These are phyloP conservation scores for Melanomma pulvis-pyrius DNA, from an alignment of 495 filamentous ascomycete genomes.

Conservation along the genomic window DNA sequence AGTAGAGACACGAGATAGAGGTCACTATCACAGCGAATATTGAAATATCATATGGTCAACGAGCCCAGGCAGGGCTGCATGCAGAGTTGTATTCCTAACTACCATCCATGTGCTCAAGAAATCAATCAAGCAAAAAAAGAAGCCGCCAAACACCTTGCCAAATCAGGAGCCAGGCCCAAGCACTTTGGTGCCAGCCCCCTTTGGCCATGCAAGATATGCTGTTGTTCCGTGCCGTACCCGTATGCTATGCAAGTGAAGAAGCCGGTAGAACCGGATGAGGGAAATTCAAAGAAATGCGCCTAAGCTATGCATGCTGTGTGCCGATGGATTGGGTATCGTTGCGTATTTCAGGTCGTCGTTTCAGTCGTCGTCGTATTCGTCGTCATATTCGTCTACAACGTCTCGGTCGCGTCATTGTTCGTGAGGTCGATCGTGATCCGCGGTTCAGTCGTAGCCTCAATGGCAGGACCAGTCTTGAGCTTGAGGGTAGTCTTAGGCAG, in stretches of 20 bases:
- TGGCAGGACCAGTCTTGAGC: too few species aligned
- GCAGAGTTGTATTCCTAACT: neutral
- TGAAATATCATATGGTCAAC: neutral
- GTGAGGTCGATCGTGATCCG: neutral
- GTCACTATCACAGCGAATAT: neutral
- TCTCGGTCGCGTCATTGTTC: too few species aligned
- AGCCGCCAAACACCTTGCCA: neutral
- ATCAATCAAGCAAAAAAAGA: slow-evolving; percentile 6
- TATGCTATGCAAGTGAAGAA: slow-evolving; percentile 19
- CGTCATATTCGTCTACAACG: too few species aligned
- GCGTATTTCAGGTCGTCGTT: neutral
- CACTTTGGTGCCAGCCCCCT: slow-evolving; percentile 18
- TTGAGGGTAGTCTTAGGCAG: neutral
- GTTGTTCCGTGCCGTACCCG: neutral
- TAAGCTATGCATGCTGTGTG: slow-evolving; percentile 10
- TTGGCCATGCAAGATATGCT: slow-evolving; percentile 7
- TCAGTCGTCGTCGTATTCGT: neutral
- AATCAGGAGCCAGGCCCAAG: slow-evolving; percentile 17
- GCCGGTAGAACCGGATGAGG: neutral
- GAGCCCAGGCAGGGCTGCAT: neutral
- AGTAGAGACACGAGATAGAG: neutral
- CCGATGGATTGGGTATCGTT: slow-evolving; percentile 6
- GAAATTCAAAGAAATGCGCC: slow-evolving; percentile 5
- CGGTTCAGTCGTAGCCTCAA: too few species aligned
- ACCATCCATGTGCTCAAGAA: neutral